These are phyloP conservation scores for Macadamia integrifolia DNA, from an alignment of 164 flowering plant genomes.

Conservation along the genomic window DNA sequence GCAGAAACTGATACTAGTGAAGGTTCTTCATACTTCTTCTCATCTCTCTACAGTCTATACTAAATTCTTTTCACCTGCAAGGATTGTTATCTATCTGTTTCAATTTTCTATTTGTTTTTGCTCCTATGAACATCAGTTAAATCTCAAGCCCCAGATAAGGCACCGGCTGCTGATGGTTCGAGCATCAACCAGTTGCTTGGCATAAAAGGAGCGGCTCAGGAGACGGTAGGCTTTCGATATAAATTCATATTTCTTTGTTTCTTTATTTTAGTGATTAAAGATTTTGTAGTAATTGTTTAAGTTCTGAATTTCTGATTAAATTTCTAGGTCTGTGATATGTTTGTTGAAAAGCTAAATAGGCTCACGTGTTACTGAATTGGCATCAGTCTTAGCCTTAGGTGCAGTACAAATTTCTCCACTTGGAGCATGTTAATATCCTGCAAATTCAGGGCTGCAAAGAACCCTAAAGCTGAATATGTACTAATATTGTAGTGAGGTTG, in stretches of 20 bases:
- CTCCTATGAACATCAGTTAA: slow-evolving; percentile 21
- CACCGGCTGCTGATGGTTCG: slow-evolving; percentile 64
- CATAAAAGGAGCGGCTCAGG: slow-evolving; percentile 87
- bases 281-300: too few relatives aligned
- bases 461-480: too few relatives aligned
- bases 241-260: not conserved
- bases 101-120: not conserved
- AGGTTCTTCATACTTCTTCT: slow-evolving; percentile 28
- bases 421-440: too few relatives aligned
- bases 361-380: too few relatives aligned
- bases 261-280: not conserved
- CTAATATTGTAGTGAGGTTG: too few relatives aligned
- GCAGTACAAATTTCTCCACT: too few relatives aligned
- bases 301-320: too few relatives aligned
- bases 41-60: not conserved
- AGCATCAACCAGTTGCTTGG: slow-evolving; percentile 90
- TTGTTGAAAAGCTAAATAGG: too few relatives aligned
- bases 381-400: too few relatives aligned
- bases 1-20: slow-evolving; percentile 64
- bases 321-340: too few relatives aligned
- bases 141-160: slow-evolving; percentile 59
- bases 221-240: slow-evolving; percentile 45
- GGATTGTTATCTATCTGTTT: too few relatives aligned
- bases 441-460: too few relatives aligned
- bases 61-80: not conserved